Conservation (phyloP, 148 eudicot genomes). For the Heliosperma pusillum region DNA sequence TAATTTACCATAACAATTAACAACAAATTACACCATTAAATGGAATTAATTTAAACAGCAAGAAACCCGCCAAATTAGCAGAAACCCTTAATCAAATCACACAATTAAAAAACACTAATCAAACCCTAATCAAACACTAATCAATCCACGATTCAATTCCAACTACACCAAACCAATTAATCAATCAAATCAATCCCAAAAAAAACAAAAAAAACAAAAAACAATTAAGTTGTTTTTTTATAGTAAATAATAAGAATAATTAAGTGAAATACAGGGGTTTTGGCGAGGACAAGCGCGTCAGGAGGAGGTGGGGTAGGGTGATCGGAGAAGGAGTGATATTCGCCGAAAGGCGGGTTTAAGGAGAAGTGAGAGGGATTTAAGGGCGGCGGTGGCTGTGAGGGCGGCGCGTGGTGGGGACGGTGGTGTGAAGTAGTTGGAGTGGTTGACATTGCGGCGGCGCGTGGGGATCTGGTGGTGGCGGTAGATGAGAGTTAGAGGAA, state of each 20-base stretch:
- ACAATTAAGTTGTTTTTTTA: too few relatives aligned
- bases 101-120: not conserved
- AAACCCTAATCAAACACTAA: not conserved
- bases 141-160: slow-evolving; percentile 19
- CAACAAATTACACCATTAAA: not conserved
- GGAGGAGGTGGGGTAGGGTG: slow-evolving; percentile 21
- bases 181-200: not conserved
- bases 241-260: not conserved
- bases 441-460: slow-evolving; percentile 20
- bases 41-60: slow-evolving; percentile 3
- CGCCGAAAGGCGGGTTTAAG: slow-evolving; percentile 66
- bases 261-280: slow-evolving; percentile 46
- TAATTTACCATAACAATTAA: not conserved
- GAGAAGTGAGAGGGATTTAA: slow-evolving; percentile 13
- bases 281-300: slow-evolving; percentile 47
- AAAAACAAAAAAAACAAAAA: not conserved
- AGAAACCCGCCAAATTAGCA: slow-evolving; percentile 18
- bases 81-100: not conserved
- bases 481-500: not conserved
- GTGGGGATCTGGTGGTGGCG: slow-evolving; percentile 8
- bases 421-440: not conserved
- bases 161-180: slow-evolving; percentile 10
- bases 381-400: not conserved
- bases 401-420: slow-evolving; percentile 17
- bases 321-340: slow-evolving; percentile 65